phyloP scores from a whole-genome alignment of 495 filamentous ascomycete species.

The Lindgomyces ingoldianus region DNA sequence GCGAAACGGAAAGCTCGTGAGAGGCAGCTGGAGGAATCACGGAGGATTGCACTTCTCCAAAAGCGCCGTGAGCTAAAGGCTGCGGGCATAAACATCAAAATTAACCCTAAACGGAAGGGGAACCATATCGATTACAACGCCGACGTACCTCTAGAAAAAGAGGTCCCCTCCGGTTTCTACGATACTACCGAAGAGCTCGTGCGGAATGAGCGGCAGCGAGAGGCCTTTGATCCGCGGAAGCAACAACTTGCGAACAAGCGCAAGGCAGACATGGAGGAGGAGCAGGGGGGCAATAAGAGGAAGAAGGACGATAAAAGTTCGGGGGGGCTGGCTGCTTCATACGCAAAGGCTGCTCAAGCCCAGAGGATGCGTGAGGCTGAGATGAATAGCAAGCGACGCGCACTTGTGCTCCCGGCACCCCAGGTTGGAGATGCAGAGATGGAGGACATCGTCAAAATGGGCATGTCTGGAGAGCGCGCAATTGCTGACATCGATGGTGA shows the following conservation, averaged over 20 bases:
- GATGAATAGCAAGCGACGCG: constrained; percentile 86
- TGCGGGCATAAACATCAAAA: constrained; percentile 97
- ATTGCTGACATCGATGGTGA: constrained; percentile 76
- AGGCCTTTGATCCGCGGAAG: constrained; percentile 90
- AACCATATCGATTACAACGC: constrained; percentile 99
- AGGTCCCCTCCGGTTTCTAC: constrained; percentile 85
- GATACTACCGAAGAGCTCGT: constrained; percentile 81
- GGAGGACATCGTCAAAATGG: constrained; percentile 99
- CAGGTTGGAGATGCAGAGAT: constrained; percentile 91
- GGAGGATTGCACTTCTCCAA: constrained; percentile 83
- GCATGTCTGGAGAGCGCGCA: constrained; percentile 89
- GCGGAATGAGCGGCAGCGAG: constrained; percentile 82
- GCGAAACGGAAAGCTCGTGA: constrained; percentile 97
- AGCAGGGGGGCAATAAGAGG: constrained; percentile 74
- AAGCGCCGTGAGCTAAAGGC: constrained; percentile 96
- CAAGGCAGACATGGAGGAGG: constrained; percentile 82
- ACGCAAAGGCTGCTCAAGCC: constrained; percentile 89
- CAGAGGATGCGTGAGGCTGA: constrained; percentile 96
- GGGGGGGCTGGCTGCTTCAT: constrained; percentile 78
- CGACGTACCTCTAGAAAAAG: constrained; percentile 96
- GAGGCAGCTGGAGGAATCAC: constrained; percentile 90
- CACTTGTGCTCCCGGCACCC: constrained; percentile 77
- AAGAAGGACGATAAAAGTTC: constrained; percentile 82
- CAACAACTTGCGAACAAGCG: constrained; percentile 95
- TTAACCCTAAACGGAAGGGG: constrained; percentile 78